Evolutionary conservation across 768 basidiomycete genomes (phyloP).

Genomic region (Russula olivacea): DNA sequence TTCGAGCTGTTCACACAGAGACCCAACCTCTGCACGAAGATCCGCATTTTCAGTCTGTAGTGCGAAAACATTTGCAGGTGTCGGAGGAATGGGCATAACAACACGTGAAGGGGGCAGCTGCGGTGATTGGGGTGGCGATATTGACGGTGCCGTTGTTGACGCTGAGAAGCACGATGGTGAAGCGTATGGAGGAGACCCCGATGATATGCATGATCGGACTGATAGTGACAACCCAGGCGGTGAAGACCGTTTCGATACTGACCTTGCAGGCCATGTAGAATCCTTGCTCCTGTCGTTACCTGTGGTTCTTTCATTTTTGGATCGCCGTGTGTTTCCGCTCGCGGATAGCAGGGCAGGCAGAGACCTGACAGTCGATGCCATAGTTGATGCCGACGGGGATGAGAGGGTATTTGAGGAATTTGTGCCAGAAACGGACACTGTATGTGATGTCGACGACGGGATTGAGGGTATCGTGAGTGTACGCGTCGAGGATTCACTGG

Average conservation of each 20-base stretch:
- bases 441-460: constrained; percentile 6
- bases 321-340: constrained; percentile 6
- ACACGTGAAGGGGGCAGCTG: constrained; percentile 14
- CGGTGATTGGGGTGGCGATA: background rate
- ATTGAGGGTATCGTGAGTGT: constrained; percentile 12
- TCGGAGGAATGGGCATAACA: constrained; percentile 11
- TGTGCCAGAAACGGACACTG: background rate
- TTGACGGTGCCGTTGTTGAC: background rate
- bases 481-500: constrained; percentile 19
- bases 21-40: constrained; percentile 40
- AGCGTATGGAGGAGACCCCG: constrained; percentile 15
- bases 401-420: constrained; percentile 1
- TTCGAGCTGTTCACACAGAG: constrained; percentile 49
- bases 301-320: background rate
- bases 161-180: constrained; percentile 23
- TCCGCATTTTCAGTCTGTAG: constrained; percentile 19
- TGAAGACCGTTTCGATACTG: constrained; percentile 18
- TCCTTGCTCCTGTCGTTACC: constrained; percentile 16
- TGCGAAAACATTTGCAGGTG: constrained; percentile 15
- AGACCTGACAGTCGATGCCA: constrained; percentile 4
- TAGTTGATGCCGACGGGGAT: background rate
- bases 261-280: constrained; percentile 13
- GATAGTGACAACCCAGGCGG: constrained; percentile 14
- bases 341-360: background rate
- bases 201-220: constrained; percentile 6